These are phyloP conservation scores for Metroxylon sagu DNA, from an alignment of 176 grass and related monocot genomes.

Conservation along the genomic window DNA sequence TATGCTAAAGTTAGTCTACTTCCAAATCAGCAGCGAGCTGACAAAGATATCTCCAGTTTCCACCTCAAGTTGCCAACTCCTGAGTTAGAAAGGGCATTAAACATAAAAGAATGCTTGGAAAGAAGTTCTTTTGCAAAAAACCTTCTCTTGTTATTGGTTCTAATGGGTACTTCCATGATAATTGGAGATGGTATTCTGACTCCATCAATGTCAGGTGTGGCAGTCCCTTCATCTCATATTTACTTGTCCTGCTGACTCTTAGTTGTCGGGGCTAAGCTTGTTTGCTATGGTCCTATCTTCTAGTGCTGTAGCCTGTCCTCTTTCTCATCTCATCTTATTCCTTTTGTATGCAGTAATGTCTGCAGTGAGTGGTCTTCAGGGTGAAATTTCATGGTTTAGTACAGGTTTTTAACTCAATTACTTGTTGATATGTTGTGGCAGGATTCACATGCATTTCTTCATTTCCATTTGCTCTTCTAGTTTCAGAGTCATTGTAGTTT, in stretches of 20 bases:
- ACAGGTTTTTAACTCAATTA: slow-evolving; percentile 34
- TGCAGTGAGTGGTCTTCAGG: slow-evolving; percentile 90
- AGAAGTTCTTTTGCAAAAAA: slow-evolving; percentile 61
- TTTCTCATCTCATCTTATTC: slow-evolving; percentile 5
- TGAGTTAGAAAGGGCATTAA: slow-evolving; percentile 73
- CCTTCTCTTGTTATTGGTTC: slow-evolving; percentile 76
- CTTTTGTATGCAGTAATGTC: slow-evolving; percentile 70
- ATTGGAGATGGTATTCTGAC: slow-evolving; percentile 99
- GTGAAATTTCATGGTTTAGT: slow-evolving; percentile 64
- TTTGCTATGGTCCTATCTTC: not conserved
- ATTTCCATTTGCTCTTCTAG: no score
- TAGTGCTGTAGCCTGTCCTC: slow-evolving; percentile 5
- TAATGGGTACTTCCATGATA: slow-evolving; percentile 95
- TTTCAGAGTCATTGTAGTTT: not conserved
- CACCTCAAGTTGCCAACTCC: slow-evolving; percentile 82
- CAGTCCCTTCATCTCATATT: slow-evolving; percentile 13
- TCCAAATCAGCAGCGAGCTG: slow-evolving; percentile 88
- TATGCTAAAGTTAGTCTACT: slow-evolving; percentile 89
- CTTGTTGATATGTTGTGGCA: no score
- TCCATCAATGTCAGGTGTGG: slow-evolving; percentile 86
- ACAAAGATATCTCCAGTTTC: slow-evolving; percentile 87
- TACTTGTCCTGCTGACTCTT: not conserved
- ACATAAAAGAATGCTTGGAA: slow-evolving; percentile 81
- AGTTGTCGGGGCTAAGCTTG: slow-evolving; percentile 5
- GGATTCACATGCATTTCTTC: no score